These are phyloP conservation scores for Paralagenidium karlingii DNA, from an alignment of 352 stramenopile species.

Conservation along the genomic window DNA sequence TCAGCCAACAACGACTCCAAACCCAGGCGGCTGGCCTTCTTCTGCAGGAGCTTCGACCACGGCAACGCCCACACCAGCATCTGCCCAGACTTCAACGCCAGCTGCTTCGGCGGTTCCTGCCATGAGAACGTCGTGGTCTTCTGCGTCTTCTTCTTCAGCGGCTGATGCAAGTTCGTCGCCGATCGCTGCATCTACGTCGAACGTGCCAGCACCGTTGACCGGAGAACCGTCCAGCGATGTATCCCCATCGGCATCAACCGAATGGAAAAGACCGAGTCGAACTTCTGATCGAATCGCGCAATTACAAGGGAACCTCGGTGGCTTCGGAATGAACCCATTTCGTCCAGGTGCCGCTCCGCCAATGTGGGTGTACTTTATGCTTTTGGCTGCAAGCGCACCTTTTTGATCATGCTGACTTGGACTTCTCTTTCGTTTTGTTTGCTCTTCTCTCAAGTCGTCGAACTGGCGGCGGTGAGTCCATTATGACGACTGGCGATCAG, in stretches of 20 bases:
- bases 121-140: too few species aligned
- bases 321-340: slow-evolving; percentile 73
- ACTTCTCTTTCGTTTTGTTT: slow-evolving; percentile 1
- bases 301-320: slow-evolving; percentile 65
- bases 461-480: slow-evolving; percentile 23
- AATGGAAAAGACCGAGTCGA: too few species aligned
- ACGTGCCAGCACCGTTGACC: too few species aligned
- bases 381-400: background rate
- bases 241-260: slow-evolving; percentile 3
- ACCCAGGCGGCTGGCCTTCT: too few species aligned
- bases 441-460: background rate
- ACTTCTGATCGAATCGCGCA: slow-evolving; percentile 45
- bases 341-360: slow-evolving; percentile 14
- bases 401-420: background rate
- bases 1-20: too few species aligned
- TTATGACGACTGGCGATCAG: slow-evolving; percentile 76
- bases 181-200: too few species aligned
- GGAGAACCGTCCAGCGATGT: background rate
- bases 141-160: background rate
- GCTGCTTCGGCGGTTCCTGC: too few species aligned
- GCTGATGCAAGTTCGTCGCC: background rate
- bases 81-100: too few species aligned
- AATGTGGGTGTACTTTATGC: background rate
- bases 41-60: too few species aligned
- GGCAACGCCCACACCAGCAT: too few species aligned